These are phyloP conservation scores for Trichoderma gamsii DNA, from an alignment of 495 filamentous ascomycete genomes.

Conservation along the genomic window DNA sequence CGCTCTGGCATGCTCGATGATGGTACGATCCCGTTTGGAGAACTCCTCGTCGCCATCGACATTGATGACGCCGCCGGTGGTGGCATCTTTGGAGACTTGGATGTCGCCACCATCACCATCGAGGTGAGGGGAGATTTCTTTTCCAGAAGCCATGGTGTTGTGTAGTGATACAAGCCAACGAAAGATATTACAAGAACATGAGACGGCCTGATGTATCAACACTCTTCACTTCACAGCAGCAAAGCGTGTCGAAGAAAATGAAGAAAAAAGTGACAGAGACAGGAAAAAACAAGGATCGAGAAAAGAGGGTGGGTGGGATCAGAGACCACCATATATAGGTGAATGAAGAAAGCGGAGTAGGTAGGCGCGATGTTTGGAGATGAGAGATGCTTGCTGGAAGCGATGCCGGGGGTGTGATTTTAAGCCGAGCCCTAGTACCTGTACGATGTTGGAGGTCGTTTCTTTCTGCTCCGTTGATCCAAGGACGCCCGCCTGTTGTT, in stretches of 20 bases:
- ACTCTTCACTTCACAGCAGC: no score
- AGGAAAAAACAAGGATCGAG: background rate
- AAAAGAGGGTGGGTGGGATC: background rate
- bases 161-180: background rate
- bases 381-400: slow-evolving; percentile 1
- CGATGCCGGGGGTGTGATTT: background rate
- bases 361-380: background rate
- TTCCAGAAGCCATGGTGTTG: background rate
- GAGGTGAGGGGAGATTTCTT: background rate
- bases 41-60: slow-evolving; percentile 21
- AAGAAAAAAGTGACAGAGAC: background rate
- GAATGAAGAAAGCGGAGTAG: background rate
- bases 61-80: background rate
- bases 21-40: slow-evolving; percentile 28
- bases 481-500: background rate
- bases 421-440: background rate
- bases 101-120: background rate
- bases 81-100: background rate
- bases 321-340: background rate
- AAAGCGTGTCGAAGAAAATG: background rate
- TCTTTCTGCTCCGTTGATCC: background rate
- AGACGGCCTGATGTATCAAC: no score
- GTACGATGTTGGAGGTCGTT: no score
- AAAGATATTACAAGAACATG: background rate
- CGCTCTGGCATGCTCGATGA: slow-evolving; percentile 40